Evolutionary conservation across 2,329 filamentous ascomycete genomes (phyloP), one percentile per base, ranked within the genome.

Genomic region (Metarhizium album): DNA sequence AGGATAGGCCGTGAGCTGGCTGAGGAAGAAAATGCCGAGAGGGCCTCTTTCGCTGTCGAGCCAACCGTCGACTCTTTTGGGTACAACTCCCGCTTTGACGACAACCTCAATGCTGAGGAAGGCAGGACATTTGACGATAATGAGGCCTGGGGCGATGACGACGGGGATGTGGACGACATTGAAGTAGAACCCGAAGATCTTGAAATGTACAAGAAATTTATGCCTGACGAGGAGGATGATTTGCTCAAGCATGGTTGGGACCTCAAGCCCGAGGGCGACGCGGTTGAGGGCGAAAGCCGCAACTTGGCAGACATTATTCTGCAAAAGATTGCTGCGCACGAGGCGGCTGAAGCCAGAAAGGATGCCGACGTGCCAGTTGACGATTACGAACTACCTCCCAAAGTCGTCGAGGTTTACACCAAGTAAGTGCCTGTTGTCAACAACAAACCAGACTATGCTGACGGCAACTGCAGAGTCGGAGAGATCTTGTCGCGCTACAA

Each of bases 231-330:
- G 59, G 84, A 89, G 22, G 64, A 90, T 57, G 82, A 87, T 3
- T 78, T 93, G 57, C 73, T 90, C 57, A 82, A 84, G 64, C 80
- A 86, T 42, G 79, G 79, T 27, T 79, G 74, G 72, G 74, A 74
- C 58, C 66, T 67, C 42, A 67, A 73, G 65, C 68, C 67, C 38
- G 65, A 69, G 4, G 68, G 67, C 47, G 72, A 74, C 35, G 71
- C 72, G 14, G 63, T 59, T 3, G 71, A 76, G 14, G 65, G 63
- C 6, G 72, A 77, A 52, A 75, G 78, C 14, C 88, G 86, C 55
- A 95, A 97, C 66, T 74, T 98, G 52, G 90, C 93, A 16, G 90
- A 95, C 62, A 73, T 98, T 55, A 98, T 98, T 57, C 72, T 98
- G 52, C 84, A 91, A 63, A 95, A 95, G 70, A 98, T 98, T 63